Evolutionary conservation across 2,329 filamentous ascomycete genomes (phyloP).

Genomic region (Nigrospora oryzae): DNA sequence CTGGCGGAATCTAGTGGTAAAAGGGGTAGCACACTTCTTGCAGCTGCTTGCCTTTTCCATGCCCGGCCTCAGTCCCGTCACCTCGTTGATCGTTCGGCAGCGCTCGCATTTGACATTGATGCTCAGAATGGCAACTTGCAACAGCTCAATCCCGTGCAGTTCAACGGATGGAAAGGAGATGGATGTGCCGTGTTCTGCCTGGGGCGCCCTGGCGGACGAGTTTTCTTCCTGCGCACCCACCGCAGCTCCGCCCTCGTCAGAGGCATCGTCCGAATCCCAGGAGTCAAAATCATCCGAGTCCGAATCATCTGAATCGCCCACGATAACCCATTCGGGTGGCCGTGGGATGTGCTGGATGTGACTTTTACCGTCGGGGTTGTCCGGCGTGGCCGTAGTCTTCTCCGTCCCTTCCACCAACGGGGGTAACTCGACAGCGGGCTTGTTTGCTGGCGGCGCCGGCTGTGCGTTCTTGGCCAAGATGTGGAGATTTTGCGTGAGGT

Average conservation of each 20-base stretch:
- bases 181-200: conserved; percentile 60
- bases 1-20: conserved; percentile 49
- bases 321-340: conserved; percentile 65
- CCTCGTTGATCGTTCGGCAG: conserved; percentile 66
- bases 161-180: conserved; percentile 73
- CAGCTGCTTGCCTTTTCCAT: conserved; percentile 43
- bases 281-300: conserved; percentile 29
- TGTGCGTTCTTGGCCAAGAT: conserved; percentile 49
- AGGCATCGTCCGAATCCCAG: conserved; percentile 40
- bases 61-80: conserved; percentile 55
- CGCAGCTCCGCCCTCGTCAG: conserved; percentile 31
- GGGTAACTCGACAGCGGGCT: conserved; percentile 8
- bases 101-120: conserved; percentile 70
- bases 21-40: conserved; percentile 47
- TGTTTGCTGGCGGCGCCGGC: conserved; percentile 7
- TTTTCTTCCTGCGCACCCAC: conserved; percentile 15
- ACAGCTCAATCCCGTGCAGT: conserved; percentile 66
- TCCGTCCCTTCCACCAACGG: conserved; percentile 7
- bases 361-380: conserved; percentile 36
- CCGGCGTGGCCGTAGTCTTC: conserved; percentile 8
- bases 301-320: conserved; percentile 36
- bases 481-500: conserved; percentile 63
- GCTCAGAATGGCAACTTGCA: conserved; percentile 59
- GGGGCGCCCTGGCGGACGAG: conserved; percentile 23
- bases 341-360: conserved; percentile 67